Conservation (phyloP, 2,329 filamentous ascomycete species). For the Aspergillus udagawae region DNA sequence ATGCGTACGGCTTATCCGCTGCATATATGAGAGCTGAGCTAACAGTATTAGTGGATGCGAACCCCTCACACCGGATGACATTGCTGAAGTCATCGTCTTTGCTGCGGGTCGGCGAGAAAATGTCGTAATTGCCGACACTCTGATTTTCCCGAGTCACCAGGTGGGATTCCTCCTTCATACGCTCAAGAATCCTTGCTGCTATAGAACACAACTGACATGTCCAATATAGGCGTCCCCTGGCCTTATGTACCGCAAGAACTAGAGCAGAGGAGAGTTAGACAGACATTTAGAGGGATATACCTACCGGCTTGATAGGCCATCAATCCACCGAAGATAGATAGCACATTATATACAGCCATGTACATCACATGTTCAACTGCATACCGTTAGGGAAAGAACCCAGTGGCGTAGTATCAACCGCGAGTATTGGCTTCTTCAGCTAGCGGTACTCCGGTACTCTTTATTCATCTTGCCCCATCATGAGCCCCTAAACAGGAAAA, state of each 20-base stretch:
- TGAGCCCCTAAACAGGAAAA: background rate
- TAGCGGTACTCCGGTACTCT: background rate
- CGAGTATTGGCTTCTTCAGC: background rate
- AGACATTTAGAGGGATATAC: background rate
- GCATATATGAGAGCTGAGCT: background rate
- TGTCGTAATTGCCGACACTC: conserved; percentile 80
- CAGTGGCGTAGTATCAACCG: background rate
- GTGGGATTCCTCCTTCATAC: conserved; percentile 43
- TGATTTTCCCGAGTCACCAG: conserved; percentile 88
- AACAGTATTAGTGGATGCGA: conserved; percentile 60
- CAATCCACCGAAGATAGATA: background rate
- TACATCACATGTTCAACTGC: background rate
- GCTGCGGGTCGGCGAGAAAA: conserved; percentile 80
- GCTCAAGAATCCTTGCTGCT: background rate
- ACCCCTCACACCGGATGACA: conserved; percentile 82
- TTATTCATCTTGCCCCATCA: background rate
- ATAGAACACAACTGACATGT: background rate
- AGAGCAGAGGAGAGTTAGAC: conserved; percentile 5
- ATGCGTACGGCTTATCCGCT: conserved; percentile 58
- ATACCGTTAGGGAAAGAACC: background rate
- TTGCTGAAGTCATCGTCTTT: conserved; percentile 88
- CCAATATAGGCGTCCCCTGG: conserved; percentile 16
- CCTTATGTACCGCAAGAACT: conserved; percentile 23
- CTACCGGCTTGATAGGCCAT: background rate
- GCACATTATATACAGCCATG: background rate